These are phyloP conservation scores for Eimeria falciformis DNA, from an alignment of 169 alveolate genomes.

Conservation along the genomic window DNA sequence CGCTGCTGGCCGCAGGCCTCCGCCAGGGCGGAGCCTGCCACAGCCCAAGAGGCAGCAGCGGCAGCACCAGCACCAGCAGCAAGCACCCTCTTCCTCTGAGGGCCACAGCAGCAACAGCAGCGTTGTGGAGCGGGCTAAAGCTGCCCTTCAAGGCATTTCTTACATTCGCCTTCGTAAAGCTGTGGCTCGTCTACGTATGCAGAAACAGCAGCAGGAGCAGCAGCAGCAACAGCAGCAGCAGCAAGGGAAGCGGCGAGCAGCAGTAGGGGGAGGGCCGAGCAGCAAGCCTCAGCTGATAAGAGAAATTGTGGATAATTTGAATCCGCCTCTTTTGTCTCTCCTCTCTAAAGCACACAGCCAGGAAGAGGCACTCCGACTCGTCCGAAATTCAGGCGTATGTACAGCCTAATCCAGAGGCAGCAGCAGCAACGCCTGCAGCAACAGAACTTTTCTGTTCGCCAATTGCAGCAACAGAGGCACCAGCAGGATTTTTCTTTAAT, in stretches of 20 bases:
- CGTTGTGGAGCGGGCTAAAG: background rate
- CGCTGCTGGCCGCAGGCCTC: background rate
- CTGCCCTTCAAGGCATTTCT: background rate
- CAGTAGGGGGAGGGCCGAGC: background rate
- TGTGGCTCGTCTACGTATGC: background rate
- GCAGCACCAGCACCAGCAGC: conserved; percentile 47
- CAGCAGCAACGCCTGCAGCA: background rate
- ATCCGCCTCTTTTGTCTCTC: background rate
- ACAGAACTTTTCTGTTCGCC: background rate
- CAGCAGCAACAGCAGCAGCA: conserved; percentile 58
- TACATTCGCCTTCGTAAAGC: conserved; percentile 11
- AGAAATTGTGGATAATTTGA: background rate
- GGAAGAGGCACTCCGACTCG: background rate
- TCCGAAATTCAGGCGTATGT: too few relatives aligned
- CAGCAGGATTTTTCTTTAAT: background rate
- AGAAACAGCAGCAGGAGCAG: background rate
- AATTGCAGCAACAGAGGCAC: background rate
- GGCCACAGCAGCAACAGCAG: conserved; percentile 46
- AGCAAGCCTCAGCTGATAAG: conserved; percentile 4
- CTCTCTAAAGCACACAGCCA: background rate
- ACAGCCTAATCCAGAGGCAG: background rate
- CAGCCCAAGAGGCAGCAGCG: conserved; percentile 29
- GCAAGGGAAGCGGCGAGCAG: conserved; percentile 58
- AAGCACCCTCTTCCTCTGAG: background rate
- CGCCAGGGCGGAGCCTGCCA: background rate